A percentile compares a stretch with the other conserved stretches of the same genome.
phyloP scores from a whole-genome alignment of 305 asterid species.

The Lippia alba region DNA sequence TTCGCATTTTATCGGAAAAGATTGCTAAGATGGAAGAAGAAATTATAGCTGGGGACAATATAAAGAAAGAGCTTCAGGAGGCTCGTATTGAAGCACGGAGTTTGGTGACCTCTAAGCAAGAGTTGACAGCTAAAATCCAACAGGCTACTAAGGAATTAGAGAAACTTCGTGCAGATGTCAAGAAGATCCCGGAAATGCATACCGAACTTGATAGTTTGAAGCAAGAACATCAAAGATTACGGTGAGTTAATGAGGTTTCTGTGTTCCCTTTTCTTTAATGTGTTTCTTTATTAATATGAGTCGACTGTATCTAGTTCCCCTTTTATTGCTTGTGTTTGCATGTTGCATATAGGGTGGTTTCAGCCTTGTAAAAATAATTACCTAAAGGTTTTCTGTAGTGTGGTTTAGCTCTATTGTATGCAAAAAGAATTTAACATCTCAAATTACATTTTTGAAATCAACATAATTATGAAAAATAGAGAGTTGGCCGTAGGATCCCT shows the following conservation, averaged over 20 bases:
- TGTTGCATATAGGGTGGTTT: conserved; percentile 4
- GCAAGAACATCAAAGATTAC: conserved; percentile 69
- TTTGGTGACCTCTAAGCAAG: conserved; percentile 59
- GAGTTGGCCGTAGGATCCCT: conserved; percentile 3
- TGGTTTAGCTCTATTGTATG: not conserved
- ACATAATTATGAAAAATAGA: conserved; percentile 4
- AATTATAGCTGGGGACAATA: conserved; percentile 51
- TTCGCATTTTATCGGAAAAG: conserved; percentile 72
- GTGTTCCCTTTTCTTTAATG: conserved; percentile 13
- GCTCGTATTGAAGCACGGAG: conserved; percentile 62
- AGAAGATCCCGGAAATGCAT: conserved; percentile 63
- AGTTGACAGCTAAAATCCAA: conserved; percentile 55
- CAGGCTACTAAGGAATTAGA: conserved; percentile 65
- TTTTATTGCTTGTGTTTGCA: not conserved
- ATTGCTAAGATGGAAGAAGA: conserved; percentile 68
- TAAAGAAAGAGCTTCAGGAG: conserved; percentile 59
- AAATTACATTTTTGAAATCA: conserved; percentile 5
- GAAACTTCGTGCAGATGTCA: conserved; percentile 46
- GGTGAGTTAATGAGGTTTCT: conserved; percentile 52
- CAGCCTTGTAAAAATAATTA: not conserved
- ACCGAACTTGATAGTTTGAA: conserved; percentile 61
- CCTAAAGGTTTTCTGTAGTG: not conserved
- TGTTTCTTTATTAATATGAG: conserved; percentile 1
- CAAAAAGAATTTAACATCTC: not conserved
- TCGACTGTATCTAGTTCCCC: not conserved